Conservation (phyloP, 2,329 filamentous ascomycete genomes). For the Scedosporium minutisporum region DNA sequence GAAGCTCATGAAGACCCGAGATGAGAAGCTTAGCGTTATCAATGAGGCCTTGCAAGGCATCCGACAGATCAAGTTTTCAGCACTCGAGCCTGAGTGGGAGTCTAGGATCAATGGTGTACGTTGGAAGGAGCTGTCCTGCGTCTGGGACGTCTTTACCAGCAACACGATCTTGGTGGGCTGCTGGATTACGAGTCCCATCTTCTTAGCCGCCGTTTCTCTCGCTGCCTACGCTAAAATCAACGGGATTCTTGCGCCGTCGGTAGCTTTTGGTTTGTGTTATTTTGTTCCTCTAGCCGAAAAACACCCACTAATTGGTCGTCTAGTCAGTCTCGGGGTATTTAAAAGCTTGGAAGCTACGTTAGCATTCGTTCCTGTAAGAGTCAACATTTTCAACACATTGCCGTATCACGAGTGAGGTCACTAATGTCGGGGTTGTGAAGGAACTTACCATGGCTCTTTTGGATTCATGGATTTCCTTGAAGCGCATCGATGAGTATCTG, state of each 20-base stretch:
- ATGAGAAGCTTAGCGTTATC: conserved; percentile 65
- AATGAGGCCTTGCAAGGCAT: conserved; percentile 72
- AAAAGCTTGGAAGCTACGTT: background rate
- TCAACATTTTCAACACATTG: no score
- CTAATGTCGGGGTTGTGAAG: no score
- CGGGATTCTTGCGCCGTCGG: background rate
- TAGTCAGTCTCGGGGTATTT: background rate
- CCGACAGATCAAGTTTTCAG: conserved; percentile 76
- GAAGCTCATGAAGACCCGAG: conserved; percentile 63
- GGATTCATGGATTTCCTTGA: background rate
- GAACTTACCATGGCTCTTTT: no score
- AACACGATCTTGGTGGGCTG: background rate
- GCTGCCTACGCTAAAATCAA: background rate
- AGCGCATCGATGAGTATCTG: background rate
- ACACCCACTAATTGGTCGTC: background rate
- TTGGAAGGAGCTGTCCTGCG: background rate
- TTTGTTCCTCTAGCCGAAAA: background rate
- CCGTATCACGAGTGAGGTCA: no score
- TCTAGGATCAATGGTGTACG: conserved; percentile 22
- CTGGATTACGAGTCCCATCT: background rate
- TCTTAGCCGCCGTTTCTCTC: background rate
- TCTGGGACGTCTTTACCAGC: background rate
- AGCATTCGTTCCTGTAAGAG: no score
- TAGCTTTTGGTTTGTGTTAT: background rate
- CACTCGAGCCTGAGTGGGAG: conserved; percentile 66